Base-by-base conservation (phyloP, 2,329 filamentous ascomycete genomes). In the Pseudocercospora fuligena region DNA sequence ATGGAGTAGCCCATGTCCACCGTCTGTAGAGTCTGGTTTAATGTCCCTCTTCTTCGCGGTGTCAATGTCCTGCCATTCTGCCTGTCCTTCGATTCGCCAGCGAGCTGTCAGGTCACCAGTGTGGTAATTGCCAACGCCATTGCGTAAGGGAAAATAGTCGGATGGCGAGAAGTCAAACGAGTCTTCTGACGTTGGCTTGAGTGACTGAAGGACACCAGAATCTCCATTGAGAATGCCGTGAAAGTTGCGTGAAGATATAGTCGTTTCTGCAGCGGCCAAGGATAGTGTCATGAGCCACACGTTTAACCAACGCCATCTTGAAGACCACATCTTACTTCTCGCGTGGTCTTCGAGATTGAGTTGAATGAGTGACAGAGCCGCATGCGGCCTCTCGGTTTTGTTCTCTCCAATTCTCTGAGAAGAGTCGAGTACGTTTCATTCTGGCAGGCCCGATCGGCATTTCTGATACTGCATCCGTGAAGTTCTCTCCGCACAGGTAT, bases 21-120 rank as follows among this genome's bases (percentile, higher is more conserved):
- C 36, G 11, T 25, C 31, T 9, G 47, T 56, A 27, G 61, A 60
- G 19, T 29, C 8, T 51, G 63, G 63, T 21, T 60, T 60, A 3
- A 51, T 27, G n/a, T 56, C 14, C 14, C 61, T 49, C 19, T 77
- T 70, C 1, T 76, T 70, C 0, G 85, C 80, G 3, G 85, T 84
- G 69, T 87, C 81, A 11, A 80, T 80, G 11, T 78, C 75, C 2
- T 77, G 80, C 86, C 87, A 88, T 2, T 70, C 60, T 0, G 68
- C 74, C 12, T 65, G 62, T 5, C 78, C 79, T 1, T 73, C 74
- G 2, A 76, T 69, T n/a, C 85, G 84, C 72, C 86, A 88, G 12
- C 85, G 82, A 53, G 85, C 80, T 0, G 85, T 87, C 46, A 89
- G 78, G 56, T 89, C 87, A 3, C 87, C 87, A 70, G 84, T 84